These are phyloP conservation scores for Huntiella bhutanensis DNA, from an alignment of 2,329 filamentous ascomycete species.

Conservation along the genomic window DNA sequence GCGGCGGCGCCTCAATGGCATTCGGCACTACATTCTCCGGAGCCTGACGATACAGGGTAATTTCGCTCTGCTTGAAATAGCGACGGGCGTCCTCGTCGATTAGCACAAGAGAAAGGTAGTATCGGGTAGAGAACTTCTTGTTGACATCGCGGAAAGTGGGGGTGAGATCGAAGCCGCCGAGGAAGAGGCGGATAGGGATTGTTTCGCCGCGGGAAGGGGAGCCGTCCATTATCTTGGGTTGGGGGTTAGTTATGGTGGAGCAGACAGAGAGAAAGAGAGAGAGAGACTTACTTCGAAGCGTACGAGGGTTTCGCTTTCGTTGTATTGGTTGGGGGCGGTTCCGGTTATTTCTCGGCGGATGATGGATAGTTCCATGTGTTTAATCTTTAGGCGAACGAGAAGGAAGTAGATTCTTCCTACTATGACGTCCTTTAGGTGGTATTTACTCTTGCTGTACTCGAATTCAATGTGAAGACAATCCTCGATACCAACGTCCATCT, in stretches of 20 bases:
- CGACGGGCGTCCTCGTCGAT: slow-evolving; percentile 93
- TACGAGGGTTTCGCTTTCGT: slow-evolving; percentile 95
- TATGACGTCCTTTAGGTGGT: slow-evolving; percentile 97
- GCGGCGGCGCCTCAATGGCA: slow-evolving; percentile 16
- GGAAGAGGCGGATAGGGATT: slow-evolving; percentile 89
- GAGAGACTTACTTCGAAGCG: slow-evolving; percentile 57
- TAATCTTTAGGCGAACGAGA: slow-evolving; percentile 92
- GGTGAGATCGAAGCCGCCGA: slow-evolving; percentile 91
- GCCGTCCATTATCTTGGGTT: slow-evolving; percentile 82
- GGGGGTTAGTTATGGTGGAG: background rate
- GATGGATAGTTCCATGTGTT: slow-evolving; percentile 98
- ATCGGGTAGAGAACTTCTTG: slow-evolving; percentile 97
- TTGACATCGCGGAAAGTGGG: slow-evolving; percentile 98
- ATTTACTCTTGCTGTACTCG: slow-evolving; percentile 98
- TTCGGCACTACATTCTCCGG: slow-evolving; percentile 24
- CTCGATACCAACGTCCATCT: slow-evolving; percentile 99
- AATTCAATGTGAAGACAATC: slow-evolving; percentile 99
- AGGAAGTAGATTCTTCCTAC: slow-evolving; percentile 97
- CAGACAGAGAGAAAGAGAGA: background rate
- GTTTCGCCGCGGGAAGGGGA: slow-evolving; percentile 90
- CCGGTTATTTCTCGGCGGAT: slow-evolving; percentile 94
- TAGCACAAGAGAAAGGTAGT: slow-evolving; percentile 88
- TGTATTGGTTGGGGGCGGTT: slow-evolving; percentile 94
- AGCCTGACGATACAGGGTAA: slow-evolving; percentile 79
- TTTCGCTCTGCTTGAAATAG: slow-evolving; percentile 99